These are phyloP conservation scores for Penicillium concentricum DNA, from an alignment of 2,329 filamentous ascomycete species.

Conservation along the genomic window DNA sequence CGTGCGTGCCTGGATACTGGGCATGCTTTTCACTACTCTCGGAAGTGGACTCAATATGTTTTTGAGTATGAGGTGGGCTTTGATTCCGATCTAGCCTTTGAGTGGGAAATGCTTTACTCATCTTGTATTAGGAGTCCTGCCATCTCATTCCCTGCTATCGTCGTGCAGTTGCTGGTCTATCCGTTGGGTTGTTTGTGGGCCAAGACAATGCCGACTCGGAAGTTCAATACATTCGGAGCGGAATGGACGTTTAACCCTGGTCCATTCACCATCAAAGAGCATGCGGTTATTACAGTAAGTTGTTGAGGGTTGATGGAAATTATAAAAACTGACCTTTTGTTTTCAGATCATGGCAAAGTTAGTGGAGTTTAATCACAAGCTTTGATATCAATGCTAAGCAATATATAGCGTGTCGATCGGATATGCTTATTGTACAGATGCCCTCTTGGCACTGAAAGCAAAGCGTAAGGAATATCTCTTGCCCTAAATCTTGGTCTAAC, in stretches of 20 bases:
- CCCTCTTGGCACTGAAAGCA: conserved; percentile 25
- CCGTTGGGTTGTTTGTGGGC: conserved; percentile 42
- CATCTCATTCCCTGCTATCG: conserved; percentile 56
- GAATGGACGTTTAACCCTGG: conserved; percentile 37
- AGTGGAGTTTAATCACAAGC: neutral
- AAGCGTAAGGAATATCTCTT: conserved; percentile 14
- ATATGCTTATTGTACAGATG: conserved; percentile 30
- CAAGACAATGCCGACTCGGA: conserved; percentile 29
- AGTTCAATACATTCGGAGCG: conserved; percentile 34
- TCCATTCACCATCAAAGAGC: conserved; percentile 44
- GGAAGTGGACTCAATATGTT: conserved; percentile 60
- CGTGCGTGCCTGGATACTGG: conserved; percentile 60
- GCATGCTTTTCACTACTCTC: conserved; percentile 55
- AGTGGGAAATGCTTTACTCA: neutral
- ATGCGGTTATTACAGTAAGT: conserved; percentile 46
- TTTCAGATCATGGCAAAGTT: conserved; percentile 21
- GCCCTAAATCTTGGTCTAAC: neutral
- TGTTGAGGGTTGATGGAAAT: neutral
- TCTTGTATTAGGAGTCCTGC: conserved; percentile 40
- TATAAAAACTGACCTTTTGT: neutral
- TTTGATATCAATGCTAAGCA: neutral
- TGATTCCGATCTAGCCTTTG: too few species aligned
- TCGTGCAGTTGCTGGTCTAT: conserved; percentile 59
- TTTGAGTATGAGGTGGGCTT: conserved; percentile 47
- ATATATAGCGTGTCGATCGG: conserved; percentile 22